Base-by-base conservation (phyloP, 1,139 yeast species). In the Geotrichum phurueaensis region DNA sequence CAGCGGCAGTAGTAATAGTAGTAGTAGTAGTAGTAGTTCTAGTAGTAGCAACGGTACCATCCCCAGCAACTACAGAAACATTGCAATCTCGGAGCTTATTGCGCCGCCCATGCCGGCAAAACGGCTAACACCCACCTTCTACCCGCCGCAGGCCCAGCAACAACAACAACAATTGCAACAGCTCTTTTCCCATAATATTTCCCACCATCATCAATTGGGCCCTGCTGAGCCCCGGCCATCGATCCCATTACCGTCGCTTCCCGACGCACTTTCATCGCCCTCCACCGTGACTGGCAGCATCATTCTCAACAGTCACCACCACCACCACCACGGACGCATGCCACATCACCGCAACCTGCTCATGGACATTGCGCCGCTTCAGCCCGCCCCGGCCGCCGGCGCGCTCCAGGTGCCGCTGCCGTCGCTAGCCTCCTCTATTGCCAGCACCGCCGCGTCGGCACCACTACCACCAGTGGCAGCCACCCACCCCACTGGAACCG, bases 321-420 rank as follows among this genome's bases (percentile, higher is more conserved):
- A 5, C 4, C 39, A 33, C 10, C 33, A 31, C 10, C 33, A 31
- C 33, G 33, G 33, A 10, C 33, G 9, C 39, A 33, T 33, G 39
- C 39, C 39, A 33, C 39, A 33, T 13, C 39, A 33, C n/a, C 45
- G 45, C 4, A 27, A 31, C 13, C 47, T 49, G n/a, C 49, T 57
- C 33, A 50, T 58, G n/a, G 57, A 58, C 18, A 58, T 58, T 58
- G 60, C 60, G 6, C 60, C 60, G 1, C 23, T 58, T 1, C 57
- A 53, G 15, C 9, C 53, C 29, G 10, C 54, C 29, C 9, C 50
- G 23, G 22, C n/a, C 48, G 18, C 51, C n/a, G 20, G 45, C 25
- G 25, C 20, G 23, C 3, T 51, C 50, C 18, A 45, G 12, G 53
- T 58, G 20, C 57, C 57, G 3, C 48, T 58, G 15, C 60, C 60